A percentile compares a stretch with the other conserved stretches of the same genome.
Conservation (phyloP, 1,284 basidiomycete genomes). For the Earliella scabrosa region DNA sequence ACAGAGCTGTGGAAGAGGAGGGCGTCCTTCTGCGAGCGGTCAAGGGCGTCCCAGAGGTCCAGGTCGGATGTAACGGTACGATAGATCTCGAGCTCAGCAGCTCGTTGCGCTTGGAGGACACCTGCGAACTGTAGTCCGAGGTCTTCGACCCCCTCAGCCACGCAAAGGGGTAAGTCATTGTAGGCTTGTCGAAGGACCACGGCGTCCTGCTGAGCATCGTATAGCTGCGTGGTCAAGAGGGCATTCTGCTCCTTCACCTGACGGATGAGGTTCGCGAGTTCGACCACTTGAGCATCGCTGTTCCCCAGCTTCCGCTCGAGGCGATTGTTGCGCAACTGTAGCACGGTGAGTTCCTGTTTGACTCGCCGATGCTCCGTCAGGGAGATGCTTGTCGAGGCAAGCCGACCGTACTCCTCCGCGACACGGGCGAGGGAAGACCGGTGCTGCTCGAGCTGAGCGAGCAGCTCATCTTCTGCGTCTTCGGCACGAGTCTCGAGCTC, state of each 20-base stretch:
- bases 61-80: constrained; percentile 14
- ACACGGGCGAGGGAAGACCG: constrained; percentile 48
- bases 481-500: constrained; percentile 30
- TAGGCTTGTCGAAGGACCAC: constrained; percentile 35
- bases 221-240: constrained; percentile 47
- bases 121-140: not conserved
- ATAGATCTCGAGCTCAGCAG: not conserved
- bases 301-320: constrained; percentile 71
- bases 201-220: constrained; percentile 46
- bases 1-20: constrained; percentile 26
- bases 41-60: constrained; percentile 13
- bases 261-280: constrained; percentile 65
- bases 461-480: constrained; percentile 47
- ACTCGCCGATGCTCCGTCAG: constrained; percentile 43
- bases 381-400: constrained; percentile 56
- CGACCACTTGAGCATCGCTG: constrained; percentile 66
- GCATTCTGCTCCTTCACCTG: constrained; percentile 56
- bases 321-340: constrained; percentile 51
- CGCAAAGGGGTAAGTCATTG: no score
- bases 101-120: constrained; percentile 3
- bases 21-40: constrained; percentile 16
- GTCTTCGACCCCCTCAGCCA: not conserved
- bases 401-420: constrained; percentile 61
- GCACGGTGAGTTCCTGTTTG: constrained; percentile 43
- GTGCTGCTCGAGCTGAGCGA: constrained; percentile 54